Evolutionary conservation across 2,329 filamentous ascomycete genomes (phyloP).

Genomic region (Aspergillus japonicus): DNA sequence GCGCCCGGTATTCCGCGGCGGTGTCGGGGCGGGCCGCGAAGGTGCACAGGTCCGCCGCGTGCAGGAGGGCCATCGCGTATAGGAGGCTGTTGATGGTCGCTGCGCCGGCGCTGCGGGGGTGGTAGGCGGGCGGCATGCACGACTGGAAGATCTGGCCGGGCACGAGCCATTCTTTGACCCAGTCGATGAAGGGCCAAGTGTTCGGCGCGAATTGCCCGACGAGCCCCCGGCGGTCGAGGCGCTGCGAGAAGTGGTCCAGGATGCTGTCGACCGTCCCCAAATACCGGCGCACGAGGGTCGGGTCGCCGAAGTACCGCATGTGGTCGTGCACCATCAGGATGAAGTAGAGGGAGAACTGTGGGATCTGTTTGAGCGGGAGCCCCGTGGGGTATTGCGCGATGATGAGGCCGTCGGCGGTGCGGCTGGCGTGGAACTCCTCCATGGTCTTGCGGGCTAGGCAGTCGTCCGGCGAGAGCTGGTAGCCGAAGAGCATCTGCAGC

Average conservation of each 20-base stretch:
- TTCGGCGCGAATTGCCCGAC: neutral
- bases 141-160: neutral
- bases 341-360: slow-evolving; percentile 10
- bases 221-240: neutral
- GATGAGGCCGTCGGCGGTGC: slow-evolving; percentile 5
- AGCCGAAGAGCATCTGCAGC: slow-evolving; percentile 10
- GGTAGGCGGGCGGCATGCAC: slow-evolving; percentile 8
- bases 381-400: slow-evolving; percentile 9
- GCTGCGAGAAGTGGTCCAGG: slow-evolving; percentile 2
- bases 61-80: slow-evolving; percentile 2
- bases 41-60: slow-evolving; percentile 3
- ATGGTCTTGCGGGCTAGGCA: slow-evolving; percentile 9
- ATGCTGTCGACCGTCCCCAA: slow-evolving; percentile 6
- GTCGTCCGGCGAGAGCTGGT: slow-evolving; percentile 10
- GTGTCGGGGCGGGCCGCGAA: neutral
- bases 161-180: slow-evolving; percentile 3
- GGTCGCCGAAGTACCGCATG: slow-evolving; percentile 3
- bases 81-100: slow-evolving; percentile 3
- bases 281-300: neutral
- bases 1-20: neutral
- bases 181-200: slow-evolving; percentile 12
- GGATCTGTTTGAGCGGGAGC: neutral
- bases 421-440: slow-evolving; percentile 9
- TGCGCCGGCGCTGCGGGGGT: neutral
- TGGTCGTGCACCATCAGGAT: slow-evolving; percentile 10